Evolutionary conservation across 495 filamentous ascomycete genomes (phyloP), one percentile per base, ranked within the genome.

Genomic region (Talaromyces adpressus): DNA sequence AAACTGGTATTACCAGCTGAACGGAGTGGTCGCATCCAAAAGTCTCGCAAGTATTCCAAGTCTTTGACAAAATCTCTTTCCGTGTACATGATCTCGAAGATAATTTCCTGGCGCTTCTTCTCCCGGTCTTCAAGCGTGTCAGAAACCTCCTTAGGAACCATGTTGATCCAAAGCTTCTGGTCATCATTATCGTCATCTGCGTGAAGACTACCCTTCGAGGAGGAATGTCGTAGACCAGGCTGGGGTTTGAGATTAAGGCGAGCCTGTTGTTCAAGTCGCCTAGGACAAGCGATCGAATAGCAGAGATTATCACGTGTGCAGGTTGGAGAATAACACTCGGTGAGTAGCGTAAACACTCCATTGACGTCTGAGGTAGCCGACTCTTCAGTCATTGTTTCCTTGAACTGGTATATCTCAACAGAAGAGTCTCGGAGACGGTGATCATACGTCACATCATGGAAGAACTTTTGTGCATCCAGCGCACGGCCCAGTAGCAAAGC

Each of bases 11-110:
- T 82, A 62, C 83, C 85, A 7, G 79, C 80, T 25, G 85, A 85
- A 59, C 91, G 87, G 60, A 99, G 75, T 3, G 95, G 95, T 66
- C 91, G 85, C 80, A 98, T 96, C 95, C 95, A 99, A 84, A 98
- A 98, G 77, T 99, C 95, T 63, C 93, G 87, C 30, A 99, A 77
- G 70, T 99, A 99, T 72, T 99, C 95, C 67, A 99, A 80, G 71
- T 99, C 95, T 79, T 99, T 99, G 72, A 99, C 95, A 67, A 99
- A 99, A 75, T 99, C 95, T 45, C 95, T 86, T 73, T 99, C 95
- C 0, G 95, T 99, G 73, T 99, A 99, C 86, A 96, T 97, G 66
- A 97, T 87, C 71, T 99, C 95, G 25, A 93, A 97, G 65, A 99
- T 97, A 63, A 98, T 88, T 71, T 99, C 95, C 70, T 99, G 95